Percentiles rank a stretch among this genome's conserved stretches.
Conservation (phyloP, 257 asterid species). For the Gynochthodes officinalis region DNA sequence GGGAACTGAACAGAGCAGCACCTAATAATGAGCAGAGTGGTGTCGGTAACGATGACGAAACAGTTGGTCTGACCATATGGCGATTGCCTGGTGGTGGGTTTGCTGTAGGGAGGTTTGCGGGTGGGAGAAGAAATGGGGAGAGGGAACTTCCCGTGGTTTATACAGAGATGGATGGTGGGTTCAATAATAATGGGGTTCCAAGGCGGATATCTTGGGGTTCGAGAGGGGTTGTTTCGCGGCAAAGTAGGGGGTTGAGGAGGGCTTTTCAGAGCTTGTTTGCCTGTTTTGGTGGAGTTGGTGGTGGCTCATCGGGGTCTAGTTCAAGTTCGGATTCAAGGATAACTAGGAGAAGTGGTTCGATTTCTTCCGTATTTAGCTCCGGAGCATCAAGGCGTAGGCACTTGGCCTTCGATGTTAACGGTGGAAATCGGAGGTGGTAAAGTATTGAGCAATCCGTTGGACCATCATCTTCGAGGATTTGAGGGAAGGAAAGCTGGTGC, state of each 20-base stretch:
- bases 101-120: constrained; percentile 22
- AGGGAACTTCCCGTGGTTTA: constrained; percentile 25
- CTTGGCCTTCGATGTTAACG: constrained; percentile 44
- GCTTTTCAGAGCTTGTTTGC: constrained; percentile 47
- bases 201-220: constrained; percentile 26
- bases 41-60: constrained; percentile 11
- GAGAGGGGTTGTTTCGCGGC: constrained; percentile 42
- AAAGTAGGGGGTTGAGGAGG: constrained; percentile 63
- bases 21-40: neutral
- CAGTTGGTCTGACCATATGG: constrained; percentile 23
- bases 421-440: constrained; percentile 33
- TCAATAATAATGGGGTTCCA: constrained; percentile 18
- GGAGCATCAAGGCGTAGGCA: constrained; percentile 46
- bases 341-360: constrained; percentile 39
- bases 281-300: constrained; percentile 37
- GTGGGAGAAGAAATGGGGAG: constrained; percentile 19
- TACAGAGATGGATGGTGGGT: constrained; percentile 24
- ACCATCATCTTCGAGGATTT: neutral
- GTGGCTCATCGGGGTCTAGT: constrained; percentile 34
- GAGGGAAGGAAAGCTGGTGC: neutral
- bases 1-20: neutral
- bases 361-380: constrained; percentile 47
- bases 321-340: constrained; percentile 58
- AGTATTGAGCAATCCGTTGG: constrained; percentile 5
- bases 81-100: constrained; percentile 27